Conservation (phyloP, 345 rosid genomes). For the Clausena lansium region DNA sequence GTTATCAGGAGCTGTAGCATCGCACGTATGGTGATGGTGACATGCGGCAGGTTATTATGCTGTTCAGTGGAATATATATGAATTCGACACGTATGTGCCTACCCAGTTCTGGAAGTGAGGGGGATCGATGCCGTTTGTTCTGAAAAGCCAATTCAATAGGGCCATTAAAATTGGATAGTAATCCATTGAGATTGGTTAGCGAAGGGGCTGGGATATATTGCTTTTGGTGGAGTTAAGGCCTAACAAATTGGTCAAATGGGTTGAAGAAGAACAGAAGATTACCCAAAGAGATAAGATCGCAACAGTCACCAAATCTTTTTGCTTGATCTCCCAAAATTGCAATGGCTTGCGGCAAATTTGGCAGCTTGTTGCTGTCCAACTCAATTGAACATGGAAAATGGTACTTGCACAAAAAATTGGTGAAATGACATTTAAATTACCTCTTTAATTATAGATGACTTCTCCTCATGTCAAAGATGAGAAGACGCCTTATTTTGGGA, state of each 20-base stretch:
- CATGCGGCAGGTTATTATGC: background rate
- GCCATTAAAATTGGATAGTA: background rate
- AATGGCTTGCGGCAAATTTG: background rate
- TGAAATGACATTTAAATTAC: background rate
- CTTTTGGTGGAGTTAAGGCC: background rate
- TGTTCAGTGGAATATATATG: too few relatives aligned
- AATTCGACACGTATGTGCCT: too few relatives aligned
- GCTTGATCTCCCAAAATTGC: slow-evolving; percentile 27
- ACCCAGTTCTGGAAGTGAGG: too few relatives aligned
- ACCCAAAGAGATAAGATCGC: background rate
- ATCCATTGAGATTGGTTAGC: background rate
- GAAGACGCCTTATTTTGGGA: background rate
- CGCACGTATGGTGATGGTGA: background rate
- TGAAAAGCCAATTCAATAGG: background rate
- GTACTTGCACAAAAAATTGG: too few relatives aligned
- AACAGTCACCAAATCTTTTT: slow-evolving; percentile 17
- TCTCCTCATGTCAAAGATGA: background rate
- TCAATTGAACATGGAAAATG: background rate
- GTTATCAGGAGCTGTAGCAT: background rate
- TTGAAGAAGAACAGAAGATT: slow-evolving; percentile 1
- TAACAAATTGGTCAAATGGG: background rate
- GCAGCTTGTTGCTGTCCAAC: slow-evolving; percentile 6
- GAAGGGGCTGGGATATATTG: background rate
- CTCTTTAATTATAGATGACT: background rate
- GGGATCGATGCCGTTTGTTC: background rate